phyloP scores from a whole-genome alignment of 2,329 filamentous ascomycete species.

The Cercospora sp. region DNA sequence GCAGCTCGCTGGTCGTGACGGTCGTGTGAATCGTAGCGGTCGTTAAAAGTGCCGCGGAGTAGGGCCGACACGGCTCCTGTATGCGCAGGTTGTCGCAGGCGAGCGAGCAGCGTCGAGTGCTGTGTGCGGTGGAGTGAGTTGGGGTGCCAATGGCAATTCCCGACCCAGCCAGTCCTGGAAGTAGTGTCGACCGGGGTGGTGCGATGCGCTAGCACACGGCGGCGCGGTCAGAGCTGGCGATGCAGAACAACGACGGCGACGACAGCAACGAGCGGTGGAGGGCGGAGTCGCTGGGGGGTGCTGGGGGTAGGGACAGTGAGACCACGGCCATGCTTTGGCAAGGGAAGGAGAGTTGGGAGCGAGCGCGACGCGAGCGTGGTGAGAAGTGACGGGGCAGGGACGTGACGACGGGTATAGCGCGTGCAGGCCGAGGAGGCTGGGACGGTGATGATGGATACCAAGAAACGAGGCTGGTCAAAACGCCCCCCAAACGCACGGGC shows the following conservation, averaged over 20 bases:
- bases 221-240: slow-evolving; percentile 8
- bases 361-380: slow-evolving; percentile 8
- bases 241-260: not conserved
- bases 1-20: slow-evolving; percentile 19
- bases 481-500: slow-evolving; percentile 8
- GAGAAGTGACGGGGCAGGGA: not conserved
- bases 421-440: slow-evolving; percentile 3
- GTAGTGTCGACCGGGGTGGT: slow-evolving; percentile 5
- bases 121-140: not conserved
- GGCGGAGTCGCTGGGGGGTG: not conserved
- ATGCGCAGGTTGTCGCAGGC: slow-evolving; percentile 16
- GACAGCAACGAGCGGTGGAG: slow-evolving; percentile 2
- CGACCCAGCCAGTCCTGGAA: not conserved
- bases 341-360: not conserved
- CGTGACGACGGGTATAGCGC: slow-evolving; percentile 8
- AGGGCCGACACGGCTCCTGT: slow-evolving; percentile 47
- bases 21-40: slow-evolving; percentile 57
- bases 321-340: slow-evolving; percentile 7
- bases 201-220: slow-evolving; percentile 9
- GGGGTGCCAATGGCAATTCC: slow-evolving; percentile 16
- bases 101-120: not conserved
- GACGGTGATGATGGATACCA: slow-evolving; percentile 1
- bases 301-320: slow-evolving; percentile 16
- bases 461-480: slow-evolving; percentile 12
- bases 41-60: slow-evolving; percentile 49